Conservation (phyloP, 2,329 filamentous ascomycete genomes). For the Huntiella moniliformis region DNA sequence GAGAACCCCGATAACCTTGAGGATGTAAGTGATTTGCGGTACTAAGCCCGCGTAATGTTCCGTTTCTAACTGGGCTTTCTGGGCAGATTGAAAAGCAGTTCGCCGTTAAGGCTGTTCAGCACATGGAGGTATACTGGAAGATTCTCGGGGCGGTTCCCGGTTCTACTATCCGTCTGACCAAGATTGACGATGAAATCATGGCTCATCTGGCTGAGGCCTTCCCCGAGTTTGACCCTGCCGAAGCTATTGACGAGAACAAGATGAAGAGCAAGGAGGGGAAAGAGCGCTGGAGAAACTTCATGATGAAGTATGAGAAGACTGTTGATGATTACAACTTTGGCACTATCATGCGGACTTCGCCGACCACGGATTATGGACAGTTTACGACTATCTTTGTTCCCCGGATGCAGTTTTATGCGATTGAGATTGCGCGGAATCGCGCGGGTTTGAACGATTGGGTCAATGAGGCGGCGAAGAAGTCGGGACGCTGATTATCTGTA, state of each 20-base stretch:
- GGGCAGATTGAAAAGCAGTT: conserved; percentile 94
- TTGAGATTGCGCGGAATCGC: conserved; percentile 47
- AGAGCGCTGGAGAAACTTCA: conserved; percentile 84
- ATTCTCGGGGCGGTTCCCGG: conserved; percentile 83
- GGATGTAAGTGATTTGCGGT: conserved; percentile 25
- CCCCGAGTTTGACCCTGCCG: conserved; percentile 74
- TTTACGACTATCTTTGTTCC: conserved; percentile 73
- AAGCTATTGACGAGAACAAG: conserved; percentile 67
- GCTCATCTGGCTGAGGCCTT: conserved; percentile 76
- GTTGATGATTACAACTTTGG: conserved; percentile 98
- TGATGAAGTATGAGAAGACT: conserved; percentile 83
- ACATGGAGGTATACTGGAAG: conserved; percentile 92
- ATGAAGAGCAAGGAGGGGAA: conserved; percentile 98
- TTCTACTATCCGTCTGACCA: conserved; percentile 76
- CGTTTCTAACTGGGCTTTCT: not conserved
- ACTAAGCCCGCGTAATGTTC: not conserved
- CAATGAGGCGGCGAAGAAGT: conserved; percentile 55
- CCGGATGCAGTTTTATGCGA: conserved; percentile 37
- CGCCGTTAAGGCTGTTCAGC: conserved; percentile 90
- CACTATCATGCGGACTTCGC: conserved; percentile 66
- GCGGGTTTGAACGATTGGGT: conserved; percentile 92
- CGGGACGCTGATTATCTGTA: not conserved
- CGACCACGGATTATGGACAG: conserved; percentile 70
- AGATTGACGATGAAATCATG: conserved; percentile 87
- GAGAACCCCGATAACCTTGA: conserved; percentile 36